Percentiles rank a stretch among this genome's conserved stretches.
These are phyloP conservation scores for Cajanus cajan DNA, from an alignment of 306 rosid species.

Conservation along the genomic window DNA sequence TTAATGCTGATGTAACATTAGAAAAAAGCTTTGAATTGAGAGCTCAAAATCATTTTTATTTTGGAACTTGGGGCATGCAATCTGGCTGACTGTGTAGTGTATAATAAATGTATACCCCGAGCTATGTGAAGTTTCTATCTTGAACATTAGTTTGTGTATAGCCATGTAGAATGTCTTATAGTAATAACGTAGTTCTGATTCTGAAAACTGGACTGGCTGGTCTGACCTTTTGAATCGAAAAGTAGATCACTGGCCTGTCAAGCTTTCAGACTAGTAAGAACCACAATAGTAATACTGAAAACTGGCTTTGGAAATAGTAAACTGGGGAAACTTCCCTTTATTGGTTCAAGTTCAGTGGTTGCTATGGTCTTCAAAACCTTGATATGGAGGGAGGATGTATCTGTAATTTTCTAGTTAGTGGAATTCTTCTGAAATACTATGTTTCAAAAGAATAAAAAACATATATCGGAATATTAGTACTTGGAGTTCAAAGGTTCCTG, in stretches of 20 bases:
- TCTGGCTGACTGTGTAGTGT: background rate
- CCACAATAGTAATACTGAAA: background rate
- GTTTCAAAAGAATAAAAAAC: background rate
- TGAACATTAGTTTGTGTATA: background rate
- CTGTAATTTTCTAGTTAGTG: slow-evolving; percentile 15
- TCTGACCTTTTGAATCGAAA: background rate
- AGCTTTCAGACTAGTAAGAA: background rate
- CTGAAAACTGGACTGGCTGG: background rate
- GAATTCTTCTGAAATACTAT: background rate
- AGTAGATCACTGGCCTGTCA: background rate
- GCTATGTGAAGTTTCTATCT: background rate
- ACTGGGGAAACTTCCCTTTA: background rate
- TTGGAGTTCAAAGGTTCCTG: background rate
- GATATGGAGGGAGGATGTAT: background rate
- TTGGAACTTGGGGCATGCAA: slow-evolving; percentile 1
- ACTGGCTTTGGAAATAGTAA: background rate
- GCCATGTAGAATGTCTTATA: background rate
- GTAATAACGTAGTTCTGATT: background rate
- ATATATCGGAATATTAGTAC: background rate
- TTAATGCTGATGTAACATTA: slow-evolving; percentile 1
- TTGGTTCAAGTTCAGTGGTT: background rate
- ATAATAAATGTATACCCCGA: background rate
- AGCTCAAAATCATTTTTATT: background rate
- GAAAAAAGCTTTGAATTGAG: background rate
- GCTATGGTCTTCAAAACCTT: background rate